phyloP scores from a whole-genome alignment of 2,329 filamentous ascomycete genomes.

The Westerdykella sp. region DNA sequence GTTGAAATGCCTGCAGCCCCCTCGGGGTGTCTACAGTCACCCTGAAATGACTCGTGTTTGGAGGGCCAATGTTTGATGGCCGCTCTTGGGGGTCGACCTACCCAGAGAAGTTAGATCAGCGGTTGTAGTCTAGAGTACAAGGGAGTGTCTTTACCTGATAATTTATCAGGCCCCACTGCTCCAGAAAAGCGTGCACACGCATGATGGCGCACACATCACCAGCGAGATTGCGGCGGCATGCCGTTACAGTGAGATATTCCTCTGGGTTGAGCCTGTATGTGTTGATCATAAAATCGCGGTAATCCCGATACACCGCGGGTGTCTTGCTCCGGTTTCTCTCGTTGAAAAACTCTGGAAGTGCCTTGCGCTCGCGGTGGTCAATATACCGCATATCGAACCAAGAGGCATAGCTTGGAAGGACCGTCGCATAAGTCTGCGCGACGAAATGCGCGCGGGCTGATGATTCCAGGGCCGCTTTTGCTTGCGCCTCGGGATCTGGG shows the following conservation, averaged over 20 bases:
- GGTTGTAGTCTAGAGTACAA: constrained; percentile 1
- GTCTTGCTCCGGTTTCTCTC: constrained; percentile 97
- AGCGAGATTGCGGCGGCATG: constrained; percentile 87
- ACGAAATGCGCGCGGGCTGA: constrained; percentile 88
- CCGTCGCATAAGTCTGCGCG: constrained; percentile 89
- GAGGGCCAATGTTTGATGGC: constrained; percentile 90
- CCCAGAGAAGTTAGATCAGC: neutral
- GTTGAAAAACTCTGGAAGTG: constrained; percentile 97
- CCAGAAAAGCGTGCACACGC: constrained; percentile 94
- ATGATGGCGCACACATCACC: constrained; percentile 99
- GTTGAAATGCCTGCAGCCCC: constrained; percentile 91
- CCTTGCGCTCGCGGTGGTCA: constrained; percentile 87
- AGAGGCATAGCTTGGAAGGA: constrained; percentile 92
- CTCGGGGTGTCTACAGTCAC: constrained; percentile 93
- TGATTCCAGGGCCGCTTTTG: constrained; percentile 75
- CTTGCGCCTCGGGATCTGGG: constrained; percentile 51
- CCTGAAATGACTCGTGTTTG: constrained; percentile 95
- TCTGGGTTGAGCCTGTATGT: constrained; percentile 93
- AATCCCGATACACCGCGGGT: constrained; percentile 94
- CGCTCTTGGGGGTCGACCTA: constrained; percentile 94
- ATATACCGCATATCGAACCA: constrained; percentile 99
- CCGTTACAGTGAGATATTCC: constrained; percentile 95
- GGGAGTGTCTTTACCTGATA: constrained; percentile 71
- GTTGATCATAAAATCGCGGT: constrained; percentile 99
- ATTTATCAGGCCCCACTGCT: constrained; percentile 98